These are phyloP conservation scores for Backusella australiensis DNA, from an alignment of 192 early-diverging fungal genomes.

Conservation along the genomic window DNA sequence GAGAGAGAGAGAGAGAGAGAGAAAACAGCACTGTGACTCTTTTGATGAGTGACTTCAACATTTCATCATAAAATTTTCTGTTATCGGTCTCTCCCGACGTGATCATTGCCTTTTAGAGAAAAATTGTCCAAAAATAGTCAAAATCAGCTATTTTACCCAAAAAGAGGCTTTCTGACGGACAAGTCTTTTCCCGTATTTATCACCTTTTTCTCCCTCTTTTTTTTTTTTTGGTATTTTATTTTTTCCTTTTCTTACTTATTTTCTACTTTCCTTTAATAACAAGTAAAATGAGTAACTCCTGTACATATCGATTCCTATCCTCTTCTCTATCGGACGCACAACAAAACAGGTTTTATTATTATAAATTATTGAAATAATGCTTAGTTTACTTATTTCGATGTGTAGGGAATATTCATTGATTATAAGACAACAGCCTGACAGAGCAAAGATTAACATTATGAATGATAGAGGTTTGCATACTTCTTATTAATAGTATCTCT, in stretches of 20 bases:
- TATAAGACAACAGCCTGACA: not conserved
- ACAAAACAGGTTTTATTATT: not conserved
- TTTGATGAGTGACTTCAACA: not conserved
- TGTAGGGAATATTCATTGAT: not conserved
- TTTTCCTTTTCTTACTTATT: not conserved
- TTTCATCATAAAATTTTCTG: not conserved
- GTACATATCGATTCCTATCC: not conserved
- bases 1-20: conserved; percentile 72
- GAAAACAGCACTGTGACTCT: not conserved
- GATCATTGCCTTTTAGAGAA: not conserved
- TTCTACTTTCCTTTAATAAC: not conserved
- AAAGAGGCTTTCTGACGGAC: not conserved
- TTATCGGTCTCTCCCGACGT: not conserved
- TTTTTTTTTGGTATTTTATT: not conserved
- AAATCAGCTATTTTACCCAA: not conserved
- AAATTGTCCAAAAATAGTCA: not conserved
- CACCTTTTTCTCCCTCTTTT: not conserved
- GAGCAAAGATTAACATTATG: not conserved
- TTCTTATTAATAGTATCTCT: not conserved
- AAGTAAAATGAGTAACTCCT: not conserved
- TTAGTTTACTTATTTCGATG: not conserved
- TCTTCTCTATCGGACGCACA: not conserved
- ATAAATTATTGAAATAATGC: not conserved
- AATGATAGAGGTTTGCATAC: not conserved
- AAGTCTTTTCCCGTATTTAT: conserved; percentile 4